Percentiles rank a stretch among this genome's conserved stretches.
These are phyloP conservation scores for Paramecium biaurelia DNA, from an alignment of 73 alveolate species.

Conservation along the genomic window DNA sequence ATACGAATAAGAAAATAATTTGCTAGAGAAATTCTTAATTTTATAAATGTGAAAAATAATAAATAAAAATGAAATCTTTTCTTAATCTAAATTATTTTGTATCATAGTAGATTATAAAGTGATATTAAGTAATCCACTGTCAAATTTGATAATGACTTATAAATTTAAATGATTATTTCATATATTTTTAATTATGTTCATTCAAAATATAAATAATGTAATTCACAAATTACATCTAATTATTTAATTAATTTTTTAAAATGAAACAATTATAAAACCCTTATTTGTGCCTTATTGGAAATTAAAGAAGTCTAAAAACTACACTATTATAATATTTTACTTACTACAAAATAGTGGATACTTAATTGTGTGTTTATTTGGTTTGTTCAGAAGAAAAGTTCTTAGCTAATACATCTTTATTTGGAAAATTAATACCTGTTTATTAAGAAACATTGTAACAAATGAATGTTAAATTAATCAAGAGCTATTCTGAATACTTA, in stretches of 20 bases:
- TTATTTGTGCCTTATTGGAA: background rate
- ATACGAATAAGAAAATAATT: no score
- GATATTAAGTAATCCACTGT: no score
- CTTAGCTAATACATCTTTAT: background rate
- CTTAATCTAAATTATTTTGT: no score
- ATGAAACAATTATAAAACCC: background rate
- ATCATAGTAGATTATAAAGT: no score
- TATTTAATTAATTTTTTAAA: background rate
- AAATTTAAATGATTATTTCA: background rate
- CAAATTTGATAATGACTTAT: no score
- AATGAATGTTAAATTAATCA: background rate
- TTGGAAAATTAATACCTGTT: background rate
- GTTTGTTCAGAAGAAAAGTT: slow-evolving; percentile 9
- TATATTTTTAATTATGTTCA: background rate
- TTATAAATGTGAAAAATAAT: no score
- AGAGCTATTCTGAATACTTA: background rate
- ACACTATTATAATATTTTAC: background rate
- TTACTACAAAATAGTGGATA: background rate
- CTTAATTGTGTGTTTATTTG: background rate
- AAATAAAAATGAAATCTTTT: no score
- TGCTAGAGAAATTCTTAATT: no score
- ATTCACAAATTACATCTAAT: background rate
- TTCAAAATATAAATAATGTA: background rate
- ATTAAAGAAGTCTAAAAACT: background rate
- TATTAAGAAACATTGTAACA: background rate